phyloP scores from a whole-genome alignment of 768 basidiomycete species.

The Suillus luteus region DNA sequence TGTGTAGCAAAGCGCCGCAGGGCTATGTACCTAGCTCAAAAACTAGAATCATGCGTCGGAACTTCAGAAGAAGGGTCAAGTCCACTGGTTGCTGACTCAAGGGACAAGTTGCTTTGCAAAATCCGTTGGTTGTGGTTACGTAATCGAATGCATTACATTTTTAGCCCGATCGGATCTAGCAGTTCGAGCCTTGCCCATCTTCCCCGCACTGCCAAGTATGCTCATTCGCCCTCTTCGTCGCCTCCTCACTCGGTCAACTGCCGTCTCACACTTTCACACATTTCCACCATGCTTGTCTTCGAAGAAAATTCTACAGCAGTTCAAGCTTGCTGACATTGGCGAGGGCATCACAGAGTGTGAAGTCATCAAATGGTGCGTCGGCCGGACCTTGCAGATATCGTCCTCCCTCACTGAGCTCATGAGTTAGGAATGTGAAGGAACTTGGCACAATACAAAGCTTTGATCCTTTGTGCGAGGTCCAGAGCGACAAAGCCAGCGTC shows the following conservation, averaged over 20 bases:
- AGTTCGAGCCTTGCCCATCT: background rate
- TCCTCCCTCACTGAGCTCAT: background rate
- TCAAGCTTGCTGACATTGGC: conserved; percentile 84
- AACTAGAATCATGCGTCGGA: background rate
- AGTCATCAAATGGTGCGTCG: conserved; percentile 77
- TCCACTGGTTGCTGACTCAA: background rate
- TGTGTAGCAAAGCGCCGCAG: background rate
- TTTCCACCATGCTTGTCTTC: conserved; percentile 33
- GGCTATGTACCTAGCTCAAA: background rate
- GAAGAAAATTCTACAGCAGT: conserved; percentile 50
- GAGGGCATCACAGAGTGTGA: conserved; percentile 93
- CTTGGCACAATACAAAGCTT: conserved; percentile 57
- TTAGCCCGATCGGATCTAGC: conserved; percentile 12
- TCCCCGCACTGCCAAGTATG: conserved; percentile 5
- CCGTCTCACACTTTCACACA: conserved; percentile 40
- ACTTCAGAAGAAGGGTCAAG: background rate
- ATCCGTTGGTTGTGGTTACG: background rate
- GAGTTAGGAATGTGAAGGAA: conserved; percentile 63
- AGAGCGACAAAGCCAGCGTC: conserved; percentile 88
- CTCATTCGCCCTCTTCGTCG: conserved; percentile 22
- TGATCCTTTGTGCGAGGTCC: conserved; percentile 79
- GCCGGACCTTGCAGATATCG: conserved; percentile 28
- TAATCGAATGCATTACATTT: background rate
- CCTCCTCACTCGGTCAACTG: conserved; percentile 28
- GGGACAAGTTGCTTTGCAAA: too few relatives aligned